These are phyloP conservation scores for Alternaria consortialis DNA, from an alignment of 2,329 filamentous ascomycete species.

Conservation along the genomic window DNA sequence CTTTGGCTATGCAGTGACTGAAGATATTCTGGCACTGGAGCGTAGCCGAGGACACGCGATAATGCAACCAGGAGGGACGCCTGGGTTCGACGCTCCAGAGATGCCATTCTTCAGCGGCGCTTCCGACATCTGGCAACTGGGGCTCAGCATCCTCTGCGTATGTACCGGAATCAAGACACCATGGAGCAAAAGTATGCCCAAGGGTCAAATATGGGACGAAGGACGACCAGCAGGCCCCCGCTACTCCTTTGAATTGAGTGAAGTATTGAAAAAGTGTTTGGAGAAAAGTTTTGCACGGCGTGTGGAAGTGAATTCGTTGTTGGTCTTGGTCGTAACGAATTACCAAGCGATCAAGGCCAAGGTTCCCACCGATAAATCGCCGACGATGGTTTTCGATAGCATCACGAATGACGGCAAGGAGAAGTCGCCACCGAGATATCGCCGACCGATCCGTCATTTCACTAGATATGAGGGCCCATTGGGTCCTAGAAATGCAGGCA, in stretches of 20 bases:
- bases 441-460: background rate
- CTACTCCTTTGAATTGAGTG: conserved; percentile 19
- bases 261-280: conserved; percentile 10
- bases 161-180: conserved; percentile 15
- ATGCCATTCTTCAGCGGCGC: conserved; percentile 12
- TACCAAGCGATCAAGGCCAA: conserved; percentile 4
- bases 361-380: conserved; percentile 8
- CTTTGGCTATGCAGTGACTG: conserved; percentile 24
- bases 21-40: conserved; percentile 6
- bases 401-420: conserved; percentile 2
- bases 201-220: conserved; percentile 12
- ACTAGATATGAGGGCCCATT: background rate
- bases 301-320: background rate
- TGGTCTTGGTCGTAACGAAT: background rate
- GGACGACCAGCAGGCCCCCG: conserved; percentile 11
- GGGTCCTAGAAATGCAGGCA: background rate
- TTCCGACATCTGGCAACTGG: conserved; percentile 33
- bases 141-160: conserved; percentile 19
- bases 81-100: conserved; percentile 28
- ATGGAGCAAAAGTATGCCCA: conserved; percentile 9
- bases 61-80: conserved; percentile 10
- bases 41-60: background rate
- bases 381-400: conserved; percentile 3
- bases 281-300: conserved; percentile 2
- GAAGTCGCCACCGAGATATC: conserved; percentile 8